These are phyloP conservation scores for Polyplosphaeria fusca DNA, from an alignment of 495 filamentous ascomycete genomes.

Conservation along the genomic window DNA sequence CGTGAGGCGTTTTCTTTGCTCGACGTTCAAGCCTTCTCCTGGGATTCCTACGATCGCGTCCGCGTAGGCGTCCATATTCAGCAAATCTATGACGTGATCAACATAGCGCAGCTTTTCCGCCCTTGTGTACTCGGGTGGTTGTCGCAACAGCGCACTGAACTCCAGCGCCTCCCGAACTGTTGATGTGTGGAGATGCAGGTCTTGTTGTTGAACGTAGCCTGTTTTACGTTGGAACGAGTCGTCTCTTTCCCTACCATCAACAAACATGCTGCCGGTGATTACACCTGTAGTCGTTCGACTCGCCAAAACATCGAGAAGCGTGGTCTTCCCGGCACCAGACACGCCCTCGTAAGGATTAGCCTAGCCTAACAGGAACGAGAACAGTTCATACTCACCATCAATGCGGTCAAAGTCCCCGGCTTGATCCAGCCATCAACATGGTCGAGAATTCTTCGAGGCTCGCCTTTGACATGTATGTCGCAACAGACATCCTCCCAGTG, in stretches of 20 bases:
- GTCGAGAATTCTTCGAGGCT: constrained; percentile 12
- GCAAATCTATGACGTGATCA: constrained; percentile 22
- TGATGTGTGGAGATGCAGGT: constrained; percentile 26
- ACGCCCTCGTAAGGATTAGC: constrained; percentile 15
- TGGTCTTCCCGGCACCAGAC: constrained; percentile 34
- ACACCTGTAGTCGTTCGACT: constrained; percentile 19
- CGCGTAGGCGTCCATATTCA: constrained; percentile 28
- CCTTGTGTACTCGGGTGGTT: constrained; percentile 30
- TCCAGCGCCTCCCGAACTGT: constrained; percentile 30
- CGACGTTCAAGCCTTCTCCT: constrained; percentile 30
- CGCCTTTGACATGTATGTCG: constrained; percentile 14
- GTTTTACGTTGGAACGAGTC: constrained; percentile 27
- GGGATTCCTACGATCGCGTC: constrained; percentile 31
- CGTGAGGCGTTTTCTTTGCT: constrained; percentile 32
- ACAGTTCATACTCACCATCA: constrained; percentile 28
- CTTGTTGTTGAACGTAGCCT: constrained; percentile 31
- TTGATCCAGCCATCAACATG: constrained; percentile 32
- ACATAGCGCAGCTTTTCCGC: constrained; percentile 26
- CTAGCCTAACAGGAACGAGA: not conserved
- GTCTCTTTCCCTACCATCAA: constrained; percentile 18
- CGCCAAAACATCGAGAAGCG: constrained; percentile 27
- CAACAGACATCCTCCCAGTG: constrained; percentile 26
- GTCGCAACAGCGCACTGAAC: constrained; percentile 31
- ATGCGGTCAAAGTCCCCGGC: constrained; percentile 28
- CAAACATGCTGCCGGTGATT: constrained; percentile 20